Evolutionary conservation across 495 filamentous ascomycete genomes (phyloP), one percentile per base, ranked within the genome.

Genomic region (Ramalina intermedia): DNA sequence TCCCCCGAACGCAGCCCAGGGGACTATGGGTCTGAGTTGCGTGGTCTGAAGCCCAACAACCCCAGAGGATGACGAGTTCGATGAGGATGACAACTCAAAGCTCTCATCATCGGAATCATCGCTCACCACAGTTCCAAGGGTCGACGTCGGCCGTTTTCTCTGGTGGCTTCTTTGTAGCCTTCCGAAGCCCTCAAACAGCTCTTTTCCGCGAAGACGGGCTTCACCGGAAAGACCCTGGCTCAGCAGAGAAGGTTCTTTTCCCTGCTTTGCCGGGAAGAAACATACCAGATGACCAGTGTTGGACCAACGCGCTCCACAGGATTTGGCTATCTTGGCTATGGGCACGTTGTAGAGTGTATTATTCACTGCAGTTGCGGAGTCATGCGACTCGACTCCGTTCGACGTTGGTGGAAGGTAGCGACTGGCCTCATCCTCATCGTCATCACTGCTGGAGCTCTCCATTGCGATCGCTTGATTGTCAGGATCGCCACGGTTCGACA

Each of bases 161-260:
- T 57, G 76, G 62, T 61, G 71, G 62, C 55, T 74, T 57, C 65
- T 81, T 57, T 66, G 70, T 46, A 96, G 66, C 21, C 87, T 78
- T n/a, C 87, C 88, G 68, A 96, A 95, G 2, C 81, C 80, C 53
- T 90, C 86, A 69, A 95, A 95, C 6, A 81, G 76, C 40, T 47
- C 57, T 47, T 76, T 80, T 43, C 81, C 78, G 42, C 72, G 74
- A 12, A 67, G 52, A 37, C 79, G 70, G 20, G 80, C 80, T 55
- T 70, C 76, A 50, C 77, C 74, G 39, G 72, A 72, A 37, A 82
- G 76, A 4, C 73, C 69, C 18, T 81, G 61, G 35, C 80, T 72
- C 23, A 88, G 71, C 12, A 87, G 57, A 12, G 75, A 75, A 35
- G 69, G 73, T 20, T 81, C 72, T 52, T 78, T 82, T 47, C 87